Evolutionary conservation across 2,329 filamentous ascomycete genomes (phyloP).

Genomic region (Neodidymelliopsis sp.): DNA sequence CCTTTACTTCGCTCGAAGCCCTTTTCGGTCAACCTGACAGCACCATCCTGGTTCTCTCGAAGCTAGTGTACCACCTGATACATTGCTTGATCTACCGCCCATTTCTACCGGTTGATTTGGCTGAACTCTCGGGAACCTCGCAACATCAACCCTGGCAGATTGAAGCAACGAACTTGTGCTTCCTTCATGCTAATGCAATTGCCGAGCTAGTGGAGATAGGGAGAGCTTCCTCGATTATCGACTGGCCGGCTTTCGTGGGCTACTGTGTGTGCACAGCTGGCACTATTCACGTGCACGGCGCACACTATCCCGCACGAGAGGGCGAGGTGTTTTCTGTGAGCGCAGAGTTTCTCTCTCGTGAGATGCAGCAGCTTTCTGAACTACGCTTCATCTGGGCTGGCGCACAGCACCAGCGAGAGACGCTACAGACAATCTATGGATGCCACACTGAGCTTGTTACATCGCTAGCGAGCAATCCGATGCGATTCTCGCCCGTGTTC

Average conservation of each 20-base stretch:
- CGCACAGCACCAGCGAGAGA: slow-evolving; percentile 80
- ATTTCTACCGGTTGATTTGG: slow-evolving; percentile 83
- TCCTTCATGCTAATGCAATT: slow-evolving; percentile 85
- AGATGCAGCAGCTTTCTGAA: slow-evolving; percentile 81
- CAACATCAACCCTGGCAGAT: slow-evolving; percentile 95
- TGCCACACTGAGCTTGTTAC: slow-evolving; percentile 85
- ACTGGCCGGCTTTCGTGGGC: slow-evolving; percentile 86
- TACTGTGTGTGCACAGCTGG: slow-evolving; percentile 88
- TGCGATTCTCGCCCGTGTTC: slow-evolving; percentile 80
- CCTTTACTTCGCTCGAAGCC: slow-evolving; percentile 77
- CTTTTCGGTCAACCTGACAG: slow-evolving; percentile 82
- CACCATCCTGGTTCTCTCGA: slow-evolving; percentile 80
- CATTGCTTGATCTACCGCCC: slow-evolving; percentile 88
- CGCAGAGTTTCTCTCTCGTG: slow-evolving; percentile 75
- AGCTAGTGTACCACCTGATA: slow-evolving; percentile 84
- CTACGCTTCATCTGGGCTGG: slow-evolving; percentile 78
- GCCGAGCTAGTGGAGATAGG: slow-evolving; percentile 82
- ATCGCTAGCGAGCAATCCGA: slow-evolving; percentile 70
- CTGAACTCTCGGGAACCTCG: slow-evolving; percentile 78
- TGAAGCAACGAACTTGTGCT: slow-evolving; percentile 87
- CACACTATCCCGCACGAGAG: slow-evolving; percentile 74
- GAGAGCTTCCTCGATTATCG: slow-evolving; percentile 74
- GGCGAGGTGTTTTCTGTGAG: slow-evolving; percentile 69
- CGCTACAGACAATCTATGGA: slow-evolving; percentile 77
- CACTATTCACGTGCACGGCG: slow-evolving; percentile 86